Evolutionary conservation across 148 eudicot species (phyloP), one percentile per base, ranked within the genome.

Genomic region (Chenopodium suecicum): DNA sequence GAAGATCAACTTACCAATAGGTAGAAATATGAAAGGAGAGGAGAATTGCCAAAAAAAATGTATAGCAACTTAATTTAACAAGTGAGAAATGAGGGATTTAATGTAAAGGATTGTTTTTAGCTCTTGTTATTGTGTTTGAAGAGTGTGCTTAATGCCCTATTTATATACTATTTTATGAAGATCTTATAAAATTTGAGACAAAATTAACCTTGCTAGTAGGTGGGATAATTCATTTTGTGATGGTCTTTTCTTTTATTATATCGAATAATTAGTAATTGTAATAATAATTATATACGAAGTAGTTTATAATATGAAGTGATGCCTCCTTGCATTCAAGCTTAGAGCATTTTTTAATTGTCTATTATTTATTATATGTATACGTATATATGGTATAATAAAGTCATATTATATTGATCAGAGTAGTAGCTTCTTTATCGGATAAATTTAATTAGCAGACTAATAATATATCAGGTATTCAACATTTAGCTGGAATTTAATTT

Each of bases 1-100:
- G 75, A n/a, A 79, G 31, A 74, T 83, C 7, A 27, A 44, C 85
- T 83, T 68, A 79, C 85, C 85, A 79, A 83, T 74, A 11, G 63
- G 75, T 50, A 65, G 25, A 10, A 63, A 32, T 22, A n/a, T 46
- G 25, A 16, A 63, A 32, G 29, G 14, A 37, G 44, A 54, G 41
- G 27, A 48, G 67, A 41, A 31, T 46, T 5, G 37, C 9, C 52
- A 32, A 75, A 74, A 4, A 0, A 7, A 27, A 14, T 10, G 7
- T 32, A 58, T 44, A 13, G 64, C 34, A 63, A 80, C 16, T 37
- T 37, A 34, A 34, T 34, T 34, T 34, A 77, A 22, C 29, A 69
- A 76, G n/a, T 31, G 76, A 31, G 81, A 47, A 62, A 71, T 41
- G 46, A 29, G 27, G 4, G 5, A 54, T 12, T 56, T 31, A 82